phyloP scores from a whole-genome alignment of 108 stramenopile species.

The Parietichytrium sp. region DNA sequence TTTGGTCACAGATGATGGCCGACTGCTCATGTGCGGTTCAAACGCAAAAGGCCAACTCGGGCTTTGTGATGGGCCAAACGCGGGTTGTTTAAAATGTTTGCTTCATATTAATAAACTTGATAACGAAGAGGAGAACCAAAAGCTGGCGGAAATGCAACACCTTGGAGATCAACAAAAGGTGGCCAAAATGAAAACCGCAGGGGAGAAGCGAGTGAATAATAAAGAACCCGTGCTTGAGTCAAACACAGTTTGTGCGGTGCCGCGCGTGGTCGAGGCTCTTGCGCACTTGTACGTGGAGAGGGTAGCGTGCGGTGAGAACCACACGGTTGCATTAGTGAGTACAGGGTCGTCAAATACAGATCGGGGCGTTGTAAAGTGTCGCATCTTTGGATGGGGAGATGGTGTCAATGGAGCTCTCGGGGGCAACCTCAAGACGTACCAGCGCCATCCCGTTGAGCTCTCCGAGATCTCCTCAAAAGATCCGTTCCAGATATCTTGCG shows the following conservation, averaged over 20 bases:
- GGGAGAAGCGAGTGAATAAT: background rate
- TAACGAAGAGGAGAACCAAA: too few relatives aligned
- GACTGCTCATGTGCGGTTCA: constrained; percentile 29
- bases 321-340: background rate
- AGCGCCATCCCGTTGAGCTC: constrained; percentile 6
- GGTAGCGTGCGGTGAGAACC: background rate
- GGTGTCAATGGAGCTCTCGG: constrained; percentile 1
- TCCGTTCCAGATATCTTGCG: constrained; percentile 28
- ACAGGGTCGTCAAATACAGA: constrained; percentile 21
- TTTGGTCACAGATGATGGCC: constrained; percentile 19
- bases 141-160: too few relatives aligned
- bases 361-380: constrained; percentile 23
- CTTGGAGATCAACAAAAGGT: too few relatives aligned
- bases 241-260: background rate
- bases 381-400: constrained; percentile 26
- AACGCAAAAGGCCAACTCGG: background rate
- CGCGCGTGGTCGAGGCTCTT: constrained; percentile 13
- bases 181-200: background rate
- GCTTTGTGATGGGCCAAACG: background rate
- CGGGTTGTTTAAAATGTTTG: background rate
- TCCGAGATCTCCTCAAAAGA: background rate
- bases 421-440: background rate
- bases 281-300: background rate
- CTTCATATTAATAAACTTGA: too few relatives aligned
- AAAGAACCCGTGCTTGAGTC: constrained; percentile 24